A percentile compares a stretch with the other conserved stretches of the same genome.
Evolutionary conservation across 1,284 basidiomycete species (phyloP).

Genomic region (Mycosarcoma maydis): DNA sequence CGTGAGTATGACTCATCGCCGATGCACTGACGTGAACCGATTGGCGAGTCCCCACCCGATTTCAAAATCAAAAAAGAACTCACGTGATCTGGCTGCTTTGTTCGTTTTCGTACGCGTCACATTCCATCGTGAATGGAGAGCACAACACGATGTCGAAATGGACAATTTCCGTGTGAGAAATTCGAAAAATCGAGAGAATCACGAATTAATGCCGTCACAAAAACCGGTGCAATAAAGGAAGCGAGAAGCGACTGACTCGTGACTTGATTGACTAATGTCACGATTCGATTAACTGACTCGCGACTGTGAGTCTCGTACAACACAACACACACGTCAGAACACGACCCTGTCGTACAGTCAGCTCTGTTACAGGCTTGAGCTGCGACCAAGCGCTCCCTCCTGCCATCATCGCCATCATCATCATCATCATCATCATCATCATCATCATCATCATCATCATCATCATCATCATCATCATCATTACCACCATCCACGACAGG

Average conservation of each 20-base stretch:
- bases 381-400: too few species aligned
- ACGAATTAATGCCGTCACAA: conserved; percentile 8
- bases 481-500: not conserved
- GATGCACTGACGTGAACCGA: conserved; percentile 20
- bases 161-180: not conserved
- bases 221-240: conserved; percentile 2
- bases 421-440: too few species aligned
- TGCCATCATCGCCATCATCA: too few species aligned
- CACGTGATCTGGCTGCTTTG: conserved; percentile 11
- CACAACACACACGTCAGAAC: too few species aligned
- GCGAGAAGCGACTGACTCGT: not conserved
- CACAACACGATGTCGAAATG: not conserved
- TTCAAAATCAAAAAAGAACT: not conserved
- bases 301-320: too few species aligned
- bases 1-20: too few species aligned
- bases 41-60: not conserved
- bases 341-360: too few species aligned
- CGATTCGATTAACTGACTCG: too few species aligned
- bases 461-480: not conserved
- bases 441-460: not conserved
- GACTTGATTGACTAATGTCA: too few species aligned
- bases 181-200: not conserved
- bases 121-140: too few species aligned
- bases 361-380: too few species aligned
- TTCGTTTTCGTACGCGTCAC: conserved; percentile 14